Percentiles rank a stretch among this genome's conserved stretches.
phyloP scores from a whole-genome alignment of 2,329 filamentous ascomycete species.

The Pseudogymnoascus verrucosus region DNA sequence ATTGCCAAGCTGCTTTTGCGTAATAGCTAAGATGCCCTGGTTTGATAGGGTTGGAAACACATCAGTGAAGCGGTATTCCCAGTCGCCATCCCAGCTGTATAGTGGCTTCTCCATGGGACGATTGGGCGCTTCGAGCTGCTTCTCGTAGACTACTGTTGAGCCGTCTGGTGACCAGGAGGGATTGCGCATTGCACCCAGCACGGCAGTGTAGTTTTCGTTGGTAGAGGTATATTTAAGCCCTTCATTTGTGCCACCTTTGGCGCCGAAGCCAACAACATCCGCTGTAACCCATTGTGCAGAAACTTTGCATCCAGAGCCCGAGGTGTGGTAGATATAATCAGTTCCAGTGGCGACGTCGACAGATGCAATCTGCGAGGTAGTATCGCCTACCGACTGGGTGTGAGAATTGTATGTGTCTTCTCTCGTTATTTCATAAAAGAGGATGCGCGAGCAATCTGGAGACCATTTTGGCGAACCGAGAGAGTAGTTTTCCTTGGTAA shows the following conservation, averaged over 20 bases:
- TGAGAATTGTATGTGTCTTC: slow-evolving; percentile 34
- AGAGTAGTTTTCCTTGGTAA: slow-evolving; percentile 28
- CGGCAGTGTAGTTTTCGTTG: not conserved
- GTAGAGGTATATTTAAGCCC: slow-evolving; percentile 18
- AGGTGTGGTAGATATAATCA: slow-evolving; percentile 25
- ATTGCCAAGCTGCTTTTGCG: slow-evolving; percentile 34
- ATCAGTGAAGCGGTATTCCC: slow-evolving; percentile 37
- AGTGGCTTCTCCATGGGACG: slow-evolving; percentile 31
- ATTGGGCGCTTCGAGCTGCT: slow-evolving; percentile 18
- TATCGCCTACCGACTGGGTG: slow-evolving; percentile 19
- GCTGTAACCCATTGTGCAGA: slow-evolving; percentile 13
- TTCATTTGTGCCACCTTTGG: slow-evolving; percentile 13
- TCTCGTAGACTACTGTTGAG: slow-evolving; percentile 20
- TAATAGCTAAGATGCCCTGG: slow-evolving; percentile 27
- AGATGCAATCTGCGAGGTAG: slow-evolving; percentile 27
- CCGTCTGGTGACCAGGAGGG: slow-evolving; percentile 21
- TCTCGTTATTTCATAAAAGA: slow-evolving; percentile 34
- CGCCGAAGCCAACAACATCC: slow-evolving; percentile 15
- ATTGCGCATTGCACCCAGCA: slow-evolving; percentile 14
- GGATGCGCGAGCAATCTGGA: slow-evolving; percentile 28
- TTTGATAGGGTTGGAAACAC: slow-evolving; percentile 31
- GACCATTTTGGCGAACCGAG: slow-evolving; percentile 34
- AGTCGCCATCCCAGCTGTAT: slow-evolving; percentile 33
- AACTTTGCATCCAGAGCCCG: slow-evolving; percentile 16
- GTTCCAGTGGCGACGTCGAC: slow-evolving; percentile 34